Evolutionary conservation across 345 rosid species (phyloP).

Genomic region (Citrus maxima): DNA sequence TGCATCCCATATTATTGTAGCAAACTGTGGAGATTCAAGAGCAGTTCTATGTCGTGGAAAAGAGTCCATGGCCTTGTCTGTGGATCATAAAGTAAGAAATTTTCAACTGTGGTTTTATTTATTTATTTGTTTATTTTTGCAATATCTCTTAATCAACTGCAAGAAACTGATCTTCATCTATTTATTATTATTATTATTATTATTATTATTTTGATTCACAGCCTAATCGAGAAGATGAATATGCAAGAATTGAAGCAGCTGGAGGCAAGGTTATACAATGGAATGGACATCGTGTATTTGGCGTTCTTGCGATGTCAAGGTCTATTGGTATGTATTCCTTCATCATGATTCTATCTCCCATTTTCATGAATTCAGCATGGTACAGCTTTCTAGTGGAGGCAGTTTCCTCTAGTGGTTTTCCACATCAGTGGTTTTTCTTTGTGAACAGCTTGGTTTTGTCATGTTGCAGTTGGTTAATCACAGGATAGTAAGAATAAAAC

Average conservation of each 20-base stretch:
- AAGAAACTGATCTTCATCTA: background rate
- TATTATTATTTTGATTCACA: background rate
- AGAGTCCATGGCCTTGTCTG: constrained; percentile 84
- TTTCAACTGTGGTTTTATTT: background rate
- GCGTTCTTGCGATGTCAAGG: constrained; percentile 98
- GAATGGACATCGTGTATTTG: constrained; percentile 97
- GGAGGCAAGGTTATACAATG: constrained; percentile 98
- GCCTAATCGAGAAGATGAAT: constrained; percentile 98
- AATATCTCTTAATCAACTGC: background rate
- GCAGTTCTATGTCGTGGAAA: constrained; percentile 94
- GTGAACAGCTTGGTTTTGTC: background rate
- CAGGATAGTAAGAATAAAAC: background rate
- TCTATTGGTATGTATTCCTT: constrained; percentile 65
- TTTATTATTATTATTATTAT: too few relatives aligned
- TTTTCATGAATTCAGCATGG: background rate
- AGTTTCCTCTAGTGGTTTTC: background rate
- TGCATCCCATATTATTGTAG: constrained; percentile 84
- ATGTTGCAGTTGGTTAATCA: background rate
- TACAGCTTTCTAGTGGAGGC: background rate
- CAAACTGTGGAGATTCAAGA: constrained; percentile 97
- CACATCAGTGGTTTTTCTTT: background rate
- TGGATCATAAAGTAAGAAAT: constrained; percentile 81
- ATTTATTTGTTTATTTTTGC: background rate
- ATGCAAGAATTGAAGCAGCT: constrained; percentile 90
- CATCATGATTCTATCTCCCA: background rate